These are phyloP conservation scores for Isoetes taiwanensis DNA, from an alignment of 75 land plant genomes.

Conservation along the genomic window DNA sequence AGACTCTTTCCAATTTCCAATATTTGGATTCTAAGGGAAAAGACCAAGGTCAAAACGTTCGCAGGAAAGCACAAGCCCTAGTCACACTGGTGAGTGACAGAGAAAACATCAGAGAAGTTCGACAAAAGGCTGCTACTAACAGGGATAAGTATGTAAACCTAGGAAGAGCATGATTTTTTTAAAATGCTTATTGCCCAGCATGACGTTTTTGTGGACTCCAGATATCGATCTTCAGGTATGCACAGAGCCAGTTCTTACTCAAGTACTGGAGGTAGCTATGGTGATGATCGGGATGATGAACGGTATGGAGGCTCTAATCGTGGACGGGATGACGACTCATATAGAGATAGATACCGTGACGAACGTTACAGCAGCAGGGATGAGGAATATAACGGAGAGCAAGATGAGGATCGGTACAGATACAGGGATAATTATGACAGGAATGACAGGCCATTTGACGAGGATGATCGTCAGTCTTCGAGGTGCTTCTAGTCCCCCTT, in stretches of 20 bases:
- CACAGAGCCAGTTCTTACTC: slow-evolving; percentile 57
- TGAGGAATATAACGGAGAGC: slow-evolving; percentile 36
- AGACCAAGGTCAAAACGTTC: slow-evolving; percentile 70
- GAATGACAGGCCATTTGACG: slow-evolving; percentile 47
- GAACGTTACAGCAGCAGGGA: slow-evolving; percentile 42
- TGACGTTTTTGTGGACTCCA: no score
- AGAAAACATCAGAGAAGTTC: slow-evolving; percentile 56
- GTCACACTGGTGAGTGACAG: slow-evolving; percentile 46
- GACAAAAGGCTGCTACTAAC: slow-evolving; percentile 67
- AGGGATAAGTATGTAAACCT: slow-evolving; percentile 64
- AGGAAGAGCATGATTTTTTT: no score
- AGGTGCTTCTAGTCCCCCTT: slow-evolving; percentile 28
- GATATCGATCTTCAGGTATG: slow-evolving; percentile 39
- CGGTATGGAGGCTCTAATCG: no score
- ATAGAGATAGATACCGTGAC: no score
- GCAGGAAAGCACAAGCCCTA: slow-evolving; percentile 60
- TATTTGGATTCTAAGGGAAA: slow-evolving; percentile 62
- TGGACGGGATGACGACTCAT: no score
- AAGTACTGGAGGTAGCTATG: slow-evolving; percentile 45
- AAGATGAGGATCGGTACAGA: slow-evolving; percentile 54
- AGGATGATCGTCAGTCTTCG: slow-evolving; percentile 53
- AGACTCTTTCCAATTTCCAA: slow-evolving; percentile 59
- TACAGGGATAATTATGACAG: slow-evolving; percentile 50
- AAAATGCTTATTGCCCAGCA: no score
- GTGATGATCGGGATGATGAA: slow-evolving; percentile 60